Percentiles rank a stretch among this genome's conserved stretches.
Conservation (phyloP, 192 early-diverging fungal species). For the Backusella morwellensis region DNA sequence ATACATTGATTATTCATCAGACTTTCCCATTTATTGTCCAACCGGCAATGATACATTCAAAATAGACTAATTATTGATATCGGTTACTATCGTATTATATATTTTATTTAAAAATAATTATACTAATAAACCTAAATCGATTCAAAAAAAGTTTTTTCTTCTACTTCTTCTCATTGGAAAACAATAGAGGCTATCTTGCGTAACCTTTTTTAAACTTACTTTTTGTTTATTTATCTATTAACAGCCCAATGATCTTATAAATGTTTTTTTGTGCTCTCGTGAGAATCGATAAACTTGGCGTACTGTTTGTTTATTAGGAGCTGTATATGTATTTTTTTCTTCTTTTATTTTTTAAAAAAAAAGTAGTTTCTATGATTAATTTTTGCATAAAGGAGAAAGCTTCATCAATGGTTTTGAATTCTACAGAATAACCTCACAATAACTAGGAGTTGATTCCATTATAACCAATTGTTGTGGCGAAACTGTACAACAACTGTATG, state of each 20-base stretch:
- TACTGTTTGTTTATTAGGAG: not conserved
- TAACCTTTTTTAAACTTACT: not conserved
- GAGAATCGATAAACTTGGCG: not conserved
- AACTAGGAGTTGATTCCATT: not conserved
- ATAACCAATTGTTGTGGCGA: not conserved
- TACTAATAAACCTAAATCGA: not conserved
- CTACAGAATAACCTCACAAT: slow-evolving; percentile 3
- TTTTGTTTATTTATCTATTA: not conserved
- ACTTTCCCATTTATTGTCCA: not conserved
- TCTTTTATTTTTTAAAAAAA: not conserved
- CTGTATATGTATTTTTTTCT: no score
- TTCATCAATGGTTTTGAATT: slow-evolving; percentile 3
- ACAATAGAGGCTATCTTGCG: not conserved
- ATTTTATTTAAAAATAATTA: not conserved
- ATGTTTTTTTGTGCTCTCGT: not conserved
- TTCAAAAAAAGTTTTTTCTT: not conserved
- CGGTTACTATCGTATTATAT: not conserved
- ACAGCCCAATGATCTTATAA: not conserved
- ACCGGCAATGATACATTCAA: slow-evolving; percentile 3
- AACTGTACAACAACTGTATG: not conserved
- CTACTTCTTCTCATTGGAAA: not conserved
- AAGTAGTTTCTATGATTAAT: not conserved
- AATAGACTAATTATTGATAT: not conserved
- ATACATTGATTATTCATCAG: not conserved
- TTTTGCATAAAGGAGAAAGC: not conserved